Evolutionary conservation across 78 protist genomes (phyloP).

Genomic region (Protostelium mycophagum): DNA sequence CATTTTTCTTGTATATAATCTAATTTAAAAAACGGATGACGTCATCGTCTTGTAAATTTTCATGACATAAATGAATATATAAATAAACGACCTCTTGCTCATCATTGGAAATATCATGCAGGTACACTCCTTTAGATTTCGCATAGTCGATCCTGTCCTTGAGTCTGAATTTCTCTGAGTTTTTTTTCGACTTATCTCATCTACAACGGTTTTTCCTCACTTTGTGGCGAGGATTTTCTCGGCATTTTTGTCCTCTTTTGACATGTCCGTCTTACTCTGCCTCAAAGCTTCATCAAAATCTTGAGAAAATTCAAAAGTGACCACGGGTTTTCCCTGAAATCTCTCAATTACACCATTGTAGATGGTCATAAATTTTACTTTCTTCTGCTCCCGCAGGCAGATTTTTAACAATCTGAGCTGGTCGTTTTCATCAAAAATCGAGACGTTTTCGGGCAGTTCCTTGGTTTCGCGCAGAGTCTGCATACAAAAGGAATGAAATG

Average conservation of each 20-base stretch:
- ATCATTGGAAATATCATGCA: background rate
- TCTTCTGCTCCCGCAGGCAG: background rate
- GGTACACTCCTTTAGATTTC: background rate
- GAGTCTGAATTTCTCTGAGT: background rate
- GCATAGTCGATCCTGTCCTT: background rate
- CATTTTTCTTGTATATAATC: no score
- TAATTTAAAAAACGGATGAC: no score
- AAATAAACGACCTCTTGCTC: background rate
- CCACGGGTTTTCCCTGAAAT: background rate
- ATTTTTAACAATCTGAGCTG: background rate
- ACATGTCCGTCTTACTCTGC: background rate
- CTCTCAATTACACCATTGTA: background rate
- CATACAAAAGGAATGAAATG: background rate
- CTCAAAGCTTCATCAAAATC: background rate
- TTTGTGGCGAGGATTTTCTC: no score
- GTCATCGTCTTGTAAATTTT: no score
- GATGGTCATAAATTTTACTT: background rate
- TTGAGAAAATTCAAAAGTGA: background rate
- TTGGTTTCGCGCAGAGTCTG: background rate
- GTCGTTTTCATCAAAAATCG: background rate
- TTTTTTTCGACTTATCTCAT: no score
- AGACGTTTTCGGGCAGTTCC: background rate
- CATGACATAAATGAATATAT: no score
- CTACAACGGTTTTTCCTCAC: no score
- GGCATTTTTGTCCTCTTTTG: background rate